Evolutionary conservation across 495 filamentous ascomycete species (phyloP).

Genomic region (Gamarada debralockiae): DNA sequence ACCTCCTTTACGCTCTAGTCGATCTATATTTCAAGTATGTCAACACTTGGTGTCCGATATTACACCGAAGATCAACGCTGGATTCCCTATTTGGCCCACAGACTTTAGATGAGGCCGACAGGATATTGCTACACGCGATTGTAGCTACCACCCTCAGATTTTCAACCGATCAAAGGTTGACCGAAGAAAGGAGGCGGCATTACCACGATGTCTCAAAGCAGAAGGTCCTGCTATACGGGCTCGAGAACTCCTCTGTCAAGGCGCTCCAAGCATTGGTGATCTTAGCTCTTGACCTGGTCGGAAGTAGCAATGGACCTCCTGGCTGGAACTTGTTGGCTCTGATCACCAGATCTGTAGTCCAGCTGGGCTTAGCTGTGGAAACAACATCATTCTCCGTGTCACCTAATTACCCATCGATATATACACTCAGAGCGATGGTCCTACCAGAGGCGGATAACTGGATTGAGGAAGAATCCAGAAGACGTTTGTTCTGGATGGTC

Average conservation of each 20-base stretch:
- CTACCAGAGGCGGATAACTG: slow-evolving; percentile 78
- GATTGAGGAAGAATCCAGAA: slow-evolving; percentile 81
- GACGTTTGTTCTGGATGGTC: slow-evolving; percentile 89
- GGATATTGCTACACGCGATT: slow-evolving; percentile 80
- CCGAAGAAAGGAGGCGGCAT: slow-evolving; percentile 60
- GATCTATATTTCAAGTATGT: slow-evolving; percentile 90
- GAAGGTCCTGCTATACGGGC: slow-evolving; percentile 69
- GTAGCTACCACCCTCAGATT: slow-evolving; percentile 83
- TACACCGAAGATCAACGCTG: slow-evolving; percentile 74
- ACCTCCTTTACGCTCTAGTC: slow-evolving; percentile 73
- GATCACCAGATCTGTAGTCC: slow-evolving; percentile 80
- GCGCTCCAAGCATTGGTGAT: slow-evolving; percentile 83
- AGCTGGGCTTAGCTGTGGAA: slow-evolving; percentile 78
- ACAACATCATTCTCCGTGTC: slow-evolving; percentile 64
- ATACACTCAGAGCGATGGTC: slow-evolving; percentile 76
- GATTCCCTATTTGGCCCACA: slow-evolving; percentile 78
- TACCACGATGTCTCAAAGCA: slow-evolving; percentile 80
- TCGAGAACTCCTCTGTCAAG: slow-evolving; percentile 86
- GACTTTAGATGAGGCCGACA: slow-evolving; percentile 67
- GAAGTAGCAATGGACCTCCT: slow-evolving; percentile 64
- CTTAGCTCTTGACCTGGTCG: slow-evolving; percentile 35
- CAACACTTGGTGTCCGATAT: slow-evolving; percentile 84
- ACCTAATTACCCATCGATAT: slow-evolving; percentile 76
- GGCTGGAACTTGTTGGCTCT: slow-evolving; percentile 85
- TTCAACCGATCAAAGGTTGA: slow-evolving; percentile 69